phyloP scores from a whole-genome alignment of 2,329 filamentous ascomycete genomes.

The Xylariomycetidae sp. region DNA sequence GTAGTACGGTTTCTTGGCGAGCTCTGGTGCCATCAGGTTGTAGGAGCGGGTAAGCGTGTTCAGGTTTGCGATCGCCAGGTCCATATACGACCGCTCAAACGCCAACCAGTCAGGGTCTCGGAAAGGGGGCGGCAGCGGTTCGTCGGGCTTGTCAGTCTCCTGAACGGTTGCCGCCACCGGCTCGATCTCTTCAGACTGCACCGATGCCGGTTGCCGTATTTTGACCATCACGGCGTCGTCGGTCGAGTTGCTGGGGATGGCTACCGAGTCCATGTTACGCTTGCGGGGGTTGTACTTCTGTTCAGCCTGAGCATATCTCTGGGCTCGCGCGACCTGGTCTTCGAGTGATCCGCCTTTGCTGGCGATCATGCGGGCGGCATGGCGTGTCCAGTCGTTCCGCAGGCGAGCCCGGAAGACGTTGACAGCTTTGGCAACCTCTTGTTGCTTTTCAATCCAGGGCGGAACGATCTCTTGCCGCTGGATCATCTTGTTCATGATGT shows the following conservation, averaged over 20 bases:
- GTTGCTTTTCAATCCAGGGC: slow-evolving; percentile 98
- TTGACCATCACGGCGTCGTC: slow-evolving; percentile 44
- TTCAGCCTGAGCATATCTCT: slow-evolving; percentile 72
- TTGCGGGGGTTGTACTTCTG: slow-evolving; percentile 53
- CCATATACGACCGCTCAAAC: slow-evolving; percentile 68
- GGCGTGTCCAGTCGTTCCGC: slow-evolving; percentile 75
- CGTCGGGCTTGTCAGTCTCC: slow-evolving; percentile 11
- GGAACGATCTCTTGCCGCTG: slow-evolving; percentile 92
- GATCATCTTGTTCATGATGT: slow-evolving; percentile 98
- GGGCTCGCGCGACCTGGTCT: slow-evolving; percentile 65
- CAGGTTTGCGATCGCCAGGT: slow-evolving; percentile 67
- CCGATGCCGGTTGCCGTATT: slow-evolving; percentile 31
- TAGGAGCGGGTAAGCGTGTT: slow-evolving; percentile 80
- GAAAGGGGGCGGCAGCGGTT: slow-evolving; percentile 54
- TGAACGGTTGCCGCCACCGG: not conserved
- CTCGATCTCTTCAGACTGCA: no score
- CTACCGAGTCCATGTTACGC: slow-evolving; percentile 38
- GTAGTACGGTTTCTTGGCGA: slow-evolving; percentile 92
- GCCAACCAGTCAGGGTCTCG: slow-evolving; percentile 72
- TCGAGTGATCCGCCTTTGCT: slow-evolving; percentile 69
- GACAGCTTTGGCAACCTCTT: slow-evolving; percentile 69
- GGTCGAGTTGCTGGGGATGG: slow-evolving; percentile 40
- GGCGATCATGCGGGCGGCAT: slow-evolving; percentile 73
- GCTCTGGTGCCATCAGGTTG: slow-evolving; percentile 87
- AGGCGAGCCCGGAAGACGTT: slow-evolving; percentile 67